These are phyloP conservation scores for Chytridium lagenaria DNA, from an alignment of 371 early-diverging fungal species.

Conservation along the genomic window DNA sequence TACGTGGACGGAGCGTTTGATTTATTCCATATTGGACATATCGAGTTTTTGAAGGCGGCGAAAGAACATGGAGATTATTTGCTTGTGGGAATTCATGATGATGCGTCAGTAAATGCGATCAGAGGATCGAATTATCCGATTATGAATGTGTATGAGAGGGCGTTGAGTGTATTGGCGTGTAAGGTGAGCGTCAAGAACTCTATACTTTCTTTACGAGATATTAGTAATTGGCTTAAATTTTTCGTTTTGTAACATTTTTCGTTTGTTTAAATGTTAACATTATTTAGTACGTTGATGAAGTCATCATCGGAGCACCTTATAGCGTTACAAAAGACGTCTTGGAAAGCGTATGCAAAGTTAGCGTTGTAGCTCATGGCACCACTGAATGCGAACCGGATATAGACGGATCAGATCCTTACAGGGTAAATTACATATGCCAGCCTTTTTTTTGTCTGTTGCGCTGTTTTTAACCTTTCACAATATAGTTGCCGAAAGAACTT, in stretches of 20 bases:
- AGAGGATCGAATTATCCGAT: slow-evolving; percentile 88
- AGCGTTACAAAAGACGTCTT: slow-evolving; percentile 77
- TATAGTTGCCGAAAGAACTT: slow-evolving; percentile 47
- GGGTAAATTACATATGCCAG: slow-evolving; percentile 43
- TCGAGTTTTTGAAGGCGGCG: slow-evolving; percentile 89
- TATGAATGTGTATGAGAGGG: slow-evolving; percentile 94
- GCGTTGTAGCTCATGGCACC: slow-evolving; percentile 79
- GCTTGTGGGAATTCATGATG: slow-evolving; percentile 93
- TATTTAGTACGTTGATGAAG: slow-evolving; percentile 27
- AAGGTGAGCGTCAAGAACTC: slow-evolving; percentile 58
- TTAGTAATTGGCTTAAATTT: slow-evolving; percentile 29
- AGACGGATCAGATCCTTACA: slow-evolving; percentile 84
- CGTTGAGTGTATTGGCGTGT: slow-evolving; percentile 86
- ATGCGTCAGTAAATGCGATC: slow-evolving; percentile 85
- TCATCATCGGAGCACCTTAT: slow-evolving; percentile 29
- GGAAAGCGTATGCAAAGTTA: slow-evolving; percentile 80
- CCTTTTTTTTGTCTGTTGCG: neutral
- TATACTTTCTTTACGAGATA: slow-evolving; percentile 40
- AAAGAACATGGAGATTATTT: slow-evolving; percentile 86
- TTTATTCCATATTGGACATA: slow-evolving; percentile 96
- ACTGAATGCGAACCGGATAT: slow-evolving; percentile 55
- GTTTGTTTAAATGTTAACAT: neutral
- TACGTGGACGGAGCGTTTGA: slow-evolving; percentile 98
- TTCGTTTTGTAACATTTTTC: neutral
- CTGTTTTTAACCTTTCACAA: neutral